Evolutionary conservation across 495 filamentous ascomycete genomes (phyloP), one percentile per base, ranked within the genome.

Genomic region (Penicillium atrosanguineum): DNA sequence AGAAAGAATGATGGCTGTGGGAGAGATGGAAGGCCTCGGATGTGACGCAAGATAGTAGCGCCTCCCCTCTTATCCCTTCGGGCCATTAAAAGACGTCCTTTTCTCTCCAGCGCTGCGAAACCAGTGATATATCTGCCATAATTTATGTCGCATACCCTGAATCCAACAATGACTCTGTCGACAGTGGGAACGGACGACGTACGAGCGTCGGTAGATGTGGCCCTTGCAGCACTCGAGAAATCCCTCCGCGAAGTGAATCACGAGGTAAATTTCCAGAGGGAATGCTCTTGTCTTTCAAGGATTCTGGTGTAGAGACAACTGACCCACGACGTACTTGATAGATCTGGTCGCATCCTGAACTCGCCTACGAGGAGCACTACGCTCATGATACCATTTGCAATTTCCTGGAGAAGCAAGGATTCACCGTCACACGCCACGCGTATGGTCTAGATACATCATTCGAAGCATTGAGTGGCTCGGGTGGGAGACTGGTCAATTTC

Each of bases 301-400:
- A 23, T 34, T 14, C 1, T 8, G 14, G 3, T 1, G 11, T 34
- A 12, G 6, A 14, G 31, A 34, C 14, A 12, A 12, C 11, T 34
- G 14, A 34, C 4, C 31, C 1, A 12, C 8, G 11, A 15, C 12
- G 31, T 34, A 8, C 31, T 14, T 34, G 31, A 34, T 34, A 80
- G 67, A 84, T 87, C 23, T 83, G 83, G 67, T 79, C 79, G 5
- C 79, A 84, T 48, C 83, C 84, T 1, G 83, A 87, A 61, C 69
- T 81, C 0, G 79, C 74, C 0, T 86, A 78, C 48, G 50, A 81
- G 48, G 84, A 87, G 48, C 69, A 74, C 62, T 77, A 69, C 11
- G 80, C 84, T 15, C 83, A 86, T 56, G 72, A 83, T 48, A 73
- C 77, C 4, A 69, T 86, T 49, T 82, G 79, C 11, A 60, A 69